Base-by-base conservation (phyloP, 495 filamentous ascomycete genomes). In the Astrothelium subdiscretum region DNA sequence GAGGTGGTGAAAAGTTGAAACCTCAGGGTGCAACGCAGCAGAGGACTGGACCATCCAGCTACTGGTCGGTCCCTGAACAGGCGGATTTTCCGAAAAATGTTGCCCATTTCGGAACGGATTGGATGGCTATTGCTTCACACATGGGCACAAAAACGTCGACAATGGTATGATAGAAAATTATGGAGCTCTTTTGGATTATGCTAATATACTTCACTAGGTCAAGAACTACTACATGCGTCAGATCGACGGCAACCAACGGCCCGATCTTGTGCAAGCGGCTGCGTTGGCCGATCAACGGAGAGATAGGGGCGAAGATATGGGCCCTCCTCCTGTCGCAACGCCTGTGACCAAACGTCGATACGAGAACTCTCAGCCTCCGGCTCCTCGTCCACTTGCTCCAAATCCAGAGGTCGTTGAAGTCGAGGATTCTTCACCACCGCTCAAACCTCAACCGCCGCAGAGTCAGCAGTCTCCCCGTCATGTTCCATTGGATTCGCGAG, bases 61-160 rank as follows among this genome's bases (percentile, higher is more conserved):
- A 98, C 73, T 98, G 94, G 94, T 97, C 92, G 65, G 94, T 97
- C 29, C 86, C 88, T 1, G 94, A 98, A 72, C 82, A 87, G 32
- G 84, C 77, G 26, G 90, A 97, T 70, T 97, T 98, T 69, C 85
- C 85, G 0, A 80, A 78, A 29, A 75, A 92, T 59, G 77, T 97
- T 48, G 83, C 77, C 54, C 83, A 92, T 61, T 97, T 89, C 78
- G 94, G 94, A 58, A 91, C 89, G 3, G 88, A 97, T 73, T 98
- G 90, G 80, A 78, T 79, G 60, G 81, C 83, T 6, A 96, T 98
- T 71, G 90, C 94, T 15, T 78, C 80, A 42, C 83, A 87, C 48
- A 94, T 97, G 88, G 87, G 87, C 63, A 88, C 92, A 0, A 97
- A 97, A 74, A 96, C 94, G 5, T 84, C 87, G 11, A 88, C 90